A percentile compares a stretch with the other conserved stretches of the same genome.
Evolutionary conservation across 2,329 filamentous ascomycete genomes (phyloP).

Genomic region (Aspergillus terreus): DNA sequence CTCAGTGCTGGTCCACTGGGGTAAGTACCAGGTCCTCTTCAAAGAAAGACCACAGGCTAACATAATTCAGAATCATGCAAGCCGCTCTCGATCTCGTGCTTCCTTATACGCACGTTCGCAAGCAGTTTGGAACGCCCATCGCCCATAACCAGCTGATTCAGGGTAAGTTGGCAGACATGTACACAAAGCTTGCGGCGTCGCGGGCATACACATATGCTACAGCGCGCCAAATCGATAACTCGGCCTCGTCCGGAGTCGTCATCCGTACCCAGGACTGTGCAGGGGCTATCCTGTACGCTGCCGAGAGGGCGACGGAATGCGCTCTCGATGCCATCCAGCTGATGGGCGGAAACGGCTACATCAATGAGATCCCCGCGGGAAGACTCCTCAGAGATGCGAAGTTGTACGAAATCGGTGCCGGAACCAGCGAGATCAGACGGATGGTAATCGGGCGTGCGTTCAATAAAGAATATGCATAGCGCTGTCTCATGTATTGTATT

Average conservation of each 20-base stretch:
- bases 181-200: conserved; percentile 83
- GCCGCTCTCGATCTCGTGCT: conserved; percentile 78
- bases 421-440: conserved; percentile 86
- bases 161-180: conserved; percentile 93
- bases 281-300: conserved; percentile 87
- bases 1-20: conserved; percentile 86
- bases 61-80: conserved; percentile 69
- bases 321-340: conserved; percentile 86
- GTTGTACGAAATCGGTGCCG: conserved; percentile 94
- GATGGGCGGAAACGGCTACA: conserved; percentile 91
- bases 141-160: conserved; percentile 92
- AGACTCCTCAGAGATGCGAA: conserved; percentile 74
- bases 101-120: conserved; percentile 83
- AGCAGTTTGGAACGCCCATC: conserved; percentile 83
- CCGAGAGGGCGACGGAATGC: conserved; percentile 79
- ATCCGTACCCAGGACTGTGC: conserved; percentile 90
- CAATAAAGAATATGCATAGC: conserved; percentile 70
- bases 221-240: conserved; percentile 74
- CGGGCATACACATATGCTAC: conserved; percentile 85
- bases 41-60: not conserved
- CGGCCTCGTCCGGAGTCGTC: conserved; percentile 43
- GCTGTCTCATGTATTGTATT: conserved; percentile 2
- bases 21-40: conserved; percentile 25
- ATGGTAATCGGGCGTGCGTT: conserved; percentile 94
- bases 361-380: conserved; percentile 91